Conservation (phyloP, 1,284 basidiomycete genomes). For the Gomphus bonarii region DNA sequence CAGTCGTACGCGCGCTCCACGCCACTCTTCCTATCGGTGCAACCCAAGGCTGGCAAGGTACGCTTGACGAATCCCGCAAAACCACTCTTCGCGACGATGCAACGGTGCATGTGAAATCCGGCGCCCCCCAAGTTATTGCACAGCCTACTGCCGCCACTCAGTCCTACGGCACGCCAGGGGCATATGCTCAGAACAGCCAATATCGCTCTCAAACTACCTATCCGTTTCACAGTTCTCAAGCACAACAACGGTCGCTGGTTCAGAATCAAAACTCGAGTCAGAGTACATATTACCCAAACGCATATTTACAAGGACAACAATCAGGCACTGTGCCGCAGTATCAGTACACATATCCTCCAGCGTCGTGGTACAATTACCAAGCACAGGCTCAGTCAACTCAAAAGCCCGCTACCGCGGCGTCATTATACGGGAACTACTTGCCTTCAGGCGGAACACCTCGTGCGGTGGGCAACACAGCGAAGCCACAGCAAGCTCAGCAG, state of each 20-base stretch:
- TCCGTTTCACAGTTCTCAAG: conserved; percentile 1
- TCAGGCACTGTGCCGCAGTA: neutral
- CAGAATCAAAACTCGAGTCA: neutral
- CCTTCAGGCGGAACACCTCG: neutral
- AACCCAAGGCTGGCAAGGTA: conserved; percentile 63
- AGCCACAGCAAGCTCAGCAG: conserved; percentile 7
- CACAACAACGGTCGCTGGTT: neutral
- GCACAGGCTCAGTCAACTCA: neutral
- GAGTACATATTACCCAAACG: conserved; percentile 11
- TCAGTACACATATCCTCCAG: conserved; percentile 1
- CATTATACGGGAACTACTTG: conserved; percentile 2
- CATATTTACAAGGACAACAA: conserved; percentile 1
- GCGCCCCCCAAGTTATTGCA: conserved; percentile 17
- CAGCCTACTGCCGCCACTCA: conserved; percentile 16
- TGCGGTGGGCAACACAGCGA: conserved; percentile 10
- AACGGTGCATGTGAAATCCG: conserved; percentile 51
- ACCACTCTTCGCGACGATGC: conserved; percentile 62
- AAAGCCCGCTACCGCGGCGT: neutral
- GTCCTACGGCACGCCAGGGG: conserved; percentile 21
- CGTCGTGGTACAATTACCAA: conserved; percentile 5
- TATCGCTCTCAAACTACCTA: conserved; percentile 8
- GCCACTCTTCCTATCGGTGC: conserved; percentile 51
- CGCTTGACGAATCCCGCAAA: conserved; percentile 45
- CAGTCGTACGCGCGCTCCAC: conserved; percentile 55
- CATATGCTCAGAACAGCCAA: conserved; percentile 13